phyloP scores from a whole-genome alignment of 495 filamentous ascomycete genomes.

The Podospora appendiculata region DNA sequence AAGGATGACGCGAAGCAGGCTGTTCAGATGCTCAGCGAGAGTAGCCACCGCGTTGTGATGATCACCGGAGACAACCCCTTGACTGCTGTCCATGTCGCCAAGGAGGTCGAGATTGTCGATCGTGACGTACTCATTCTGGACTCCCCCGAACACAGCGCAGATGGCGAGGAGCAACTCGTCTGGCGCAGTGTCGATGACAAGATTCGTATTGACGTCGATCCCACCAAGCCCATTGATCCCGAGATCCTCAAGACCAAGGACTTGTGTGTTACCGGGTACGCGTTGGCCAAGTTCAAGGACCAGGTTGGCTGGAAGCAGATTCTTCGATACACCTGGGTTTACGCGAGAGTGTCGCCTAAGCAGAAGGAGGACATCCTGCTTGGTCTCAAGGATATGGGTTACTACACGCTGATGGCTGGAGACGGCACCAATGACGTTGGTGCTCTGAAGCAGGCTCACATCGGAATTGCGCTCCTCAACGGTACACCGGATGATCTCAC shows the following conservation, averaged over 20 bases:
- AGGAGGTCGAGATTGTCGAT: slow-evolving; percentile 95
- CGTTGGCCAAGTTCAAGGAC: slow-evolving; percentile 79
- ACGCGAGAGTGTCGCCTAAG: slow-evolving; percentile 94
- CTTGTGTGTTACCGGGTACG: slow-evolving; percentile 93
- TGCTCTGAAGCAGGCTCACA: slow-evolving; percentile 95
- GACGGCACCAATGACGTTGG: slow-evolving; percentile 99
- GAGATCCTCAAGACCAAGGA: slow-evolving; percentile 83
- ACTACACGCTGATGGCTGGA: slow-evolving; percentile 97
- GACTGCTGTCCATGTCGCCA: slow-evolving; percentile 91
- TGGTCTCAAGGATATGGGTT: slow-evolving; percentile 90
- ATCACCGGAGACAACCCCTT: slow-evolving; percentile 98
- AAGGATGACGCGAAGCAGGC: slow-evolving; percentile 94
- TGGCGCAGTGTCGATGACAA: slow-evolving; percentile 96
- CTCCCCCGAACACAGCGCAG: slow-evolving; percentile 76
- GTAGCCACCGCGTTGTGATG: slow-evolving; percentile 97
- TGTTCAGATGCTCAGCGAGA: slow-evolving; percentile 96
- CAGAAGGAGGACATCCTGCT: slow-evolving; percentile 98
- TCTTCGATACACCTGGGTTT: slow-evolving; percentile 90
- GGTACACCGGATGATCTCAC: slow-evolving; percentile 85
- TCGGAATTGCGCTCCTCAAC: slow-evolving; percentile 93
- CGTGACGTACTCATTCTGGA: slow-evolving; percentile 92
- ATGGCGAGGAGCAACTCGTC: slow-evolving; percentile 71
- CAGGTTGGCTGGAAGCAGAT: slow-evolving; percentile 64
- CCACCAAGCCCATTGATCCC: slow-evolving; percentile 67
- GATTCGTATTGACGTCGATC: slow-evolving; percentile 79